These are phyloP conservation scores for Colletotrichum sp. DNA, from an alignment of 2,329 filamentous ascomycete genomes.

Conservation along the genomic window DNA sequence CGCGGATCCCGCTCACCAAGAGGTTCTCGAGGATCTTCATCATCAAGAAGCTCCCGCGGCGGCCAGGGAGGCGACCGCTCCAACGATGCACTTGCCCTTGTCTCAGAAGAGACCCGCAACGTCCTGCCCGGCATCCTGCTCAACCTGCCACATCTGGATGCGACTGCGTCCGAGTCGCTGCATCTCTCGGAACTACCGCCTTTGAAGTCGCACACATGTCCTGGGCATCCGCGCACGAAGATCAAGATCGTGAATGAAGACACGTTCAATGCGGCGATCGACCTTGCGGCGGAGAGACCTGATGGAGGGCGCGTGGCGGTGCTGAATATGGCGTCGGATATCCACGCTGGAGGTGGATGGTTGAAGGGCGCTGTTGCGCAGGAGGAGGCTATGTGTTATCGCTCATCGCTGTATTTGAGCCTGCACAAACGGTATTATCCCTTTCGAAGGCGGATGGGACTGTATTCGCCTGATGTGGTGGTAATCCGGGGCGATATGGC, in stretches of 20 bases:
- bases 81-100: constrained; percentile 6
- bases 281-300: constrained; percentile 31
- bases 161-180: constrained; percentile 40
- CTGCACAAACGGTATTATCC: constrained; percentile 58
- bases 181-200: constrained; percentile 38
- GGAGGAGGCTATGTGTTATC: constrained; percentile 73
- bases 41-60: not conserved
- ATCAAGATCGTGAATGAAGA: constrained; percentile 62
- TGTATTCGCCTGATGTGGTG: constrained; percentile 67
- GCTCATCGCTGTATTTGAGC: constrained; percentile 58
- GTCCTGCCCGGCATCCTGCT: constrained; percentile 52
- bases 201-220: constrained; percentile 48
- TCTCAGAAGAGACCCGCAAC: constrained; percentile 51
- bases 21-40: not conserved
- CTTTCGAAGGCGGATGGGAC: constrained; percentile 47
- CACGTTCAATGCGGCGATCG: constrained; percentile 60
- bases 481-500: constrained; percentile 58
- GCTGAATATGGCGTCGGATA: constrained; percentile 69
- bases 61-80: not conserved
- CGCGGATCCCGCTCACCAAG: not conserved
- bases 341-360: constrained; percentile 67
- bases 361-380: constrained; percentile 66
- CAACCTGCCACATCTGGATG: constrained; percentile 43
- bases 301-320: constrained; percentile 53
- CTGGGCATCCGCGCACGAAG: constrained; percentile 36